phyloP scores from a whole-genome alignment of 768 basidiomycete genomes.

The Lepiota venenata region DNA sequence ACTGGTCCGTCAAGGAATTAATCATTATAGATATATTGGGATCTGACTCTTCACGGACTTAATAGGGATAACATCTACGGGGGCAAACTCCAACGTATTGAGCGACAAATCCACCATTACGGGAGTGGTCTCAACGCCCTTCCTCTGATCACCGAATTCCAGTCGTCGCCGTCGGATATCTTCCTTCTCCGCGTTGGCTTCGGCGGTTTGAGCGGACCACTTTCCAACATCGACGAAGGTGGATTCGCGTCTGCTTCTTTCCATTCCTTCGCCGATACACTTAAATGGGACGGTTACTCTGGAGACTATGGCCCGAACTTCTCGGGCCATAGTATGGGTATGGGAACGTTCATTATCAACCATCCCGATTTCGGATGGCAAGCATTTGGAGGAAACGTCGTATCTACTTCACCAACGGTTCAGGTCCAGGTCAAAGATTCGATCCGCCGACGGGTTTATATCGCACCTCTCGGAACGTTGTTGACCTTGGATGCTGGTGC shows the following conservation, averaged over 20 bases:
- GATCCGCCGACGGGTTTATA: conserved; percentile 46
- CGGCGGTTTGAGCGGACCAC: conserved; percentile 50
- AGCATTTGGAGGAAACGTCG: conserved; percentile 50
- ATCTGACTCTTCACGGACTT: conserved; percentile 3
- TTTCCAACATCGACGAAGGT: conserved; percentile 53
- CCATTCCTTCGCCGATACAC: conserved; percentile 55
- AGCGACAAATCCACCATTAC: conserved; percentile 58
- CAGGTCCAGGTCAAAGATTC: conserved; percentile 44
- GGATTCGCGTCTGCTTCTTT: conserved; percentile 59
- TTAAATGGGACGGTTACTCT: conserved; percentile 56
- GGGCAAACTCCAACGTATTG: conserved; percentile 50
- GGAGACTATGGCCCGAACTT: conserved; percentile 62
- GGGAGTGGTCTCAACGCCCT: conserved; percentile 54
- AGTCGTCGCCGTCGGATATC: conserved; percentile 42
- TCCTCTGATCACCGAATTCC: conserved; percentile 47
- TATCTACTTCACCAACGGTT: conserved; percentile 37
- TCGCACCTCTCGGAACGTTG: conserved; percentile 45
- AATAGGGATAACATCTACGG: conserved; percentile 55
- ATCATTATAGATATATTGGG: neutral
- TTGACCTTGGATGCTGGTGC: conserved; percentile 50
- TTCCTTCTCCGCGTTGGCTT: conserved; percentile 51
- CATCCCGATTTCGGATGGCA: conserved; percentile 62
- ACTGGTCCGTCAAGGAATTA: conserved; percentile 37
- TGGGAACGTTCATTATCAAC: conserved; percentile 43
- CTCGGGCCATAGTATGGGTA: conserved; percentile 50